phyloP scores from a whole-genome alignment of 176 grass and related monocot species.

The Aegilops sharonensis region DNA sequence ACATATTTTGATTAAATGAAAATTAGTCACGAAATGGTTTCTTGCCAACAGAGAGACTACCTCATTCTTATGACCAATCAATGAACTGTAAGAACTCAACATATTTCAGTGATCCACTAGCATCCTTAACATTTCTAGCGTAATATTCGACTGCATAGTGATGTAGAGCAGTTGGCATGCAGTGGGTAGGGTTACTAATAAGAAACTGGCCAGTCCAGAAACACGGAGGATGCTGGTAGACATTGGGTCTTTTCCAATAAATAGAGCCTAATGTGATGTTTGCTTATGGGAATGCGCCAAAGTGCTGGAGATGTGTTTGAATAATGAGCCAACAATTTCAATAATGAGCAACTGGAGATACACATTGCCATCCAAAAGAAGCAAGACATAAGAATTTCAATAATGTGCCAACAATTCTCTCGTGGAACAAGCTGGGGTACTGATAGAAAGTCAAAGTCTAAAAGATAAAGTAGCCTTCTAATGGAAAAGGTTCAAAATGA shows the following conservation, averaged over 20 bases:
- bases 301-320: background rate
- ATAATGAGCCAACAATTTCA: too few relatives aligned
- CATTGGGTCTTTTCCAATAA: background rate
- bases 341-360: background rate
- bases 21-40: background rate
- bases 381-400: constrained; percentile 3
- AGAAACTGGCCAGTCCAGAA: constrained; percentile 4
- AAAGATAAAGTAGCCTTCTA: background rate
- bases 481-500: background rate
- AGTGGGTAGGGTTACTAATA: background rate
- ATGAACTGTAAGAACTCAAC: background rate
- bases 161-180: background rate
- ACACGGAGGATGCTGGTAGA: background rate
- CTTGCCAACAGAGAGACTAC: background rate
- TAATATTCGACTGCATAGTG: background rate
- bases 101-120: constrained; percentile 9
- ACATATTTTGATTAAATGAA: background rate
- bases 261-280: background rate
- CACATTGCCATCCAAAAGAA: background rate
- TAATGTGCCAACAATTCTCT: background rate
- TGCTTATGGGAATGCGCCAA: background rate
- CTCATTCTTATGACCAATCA: background rate
- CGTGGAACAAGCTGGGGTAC: background rate
- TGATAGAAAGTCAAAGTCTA: background rate
- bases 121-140: background rate